Evolutionary conservation across 1,284 basidiomycete species (phyloP), one percentile per base, ranked within the genome.

Genomic region (Cystobasidiaceae sp.): DNA sequence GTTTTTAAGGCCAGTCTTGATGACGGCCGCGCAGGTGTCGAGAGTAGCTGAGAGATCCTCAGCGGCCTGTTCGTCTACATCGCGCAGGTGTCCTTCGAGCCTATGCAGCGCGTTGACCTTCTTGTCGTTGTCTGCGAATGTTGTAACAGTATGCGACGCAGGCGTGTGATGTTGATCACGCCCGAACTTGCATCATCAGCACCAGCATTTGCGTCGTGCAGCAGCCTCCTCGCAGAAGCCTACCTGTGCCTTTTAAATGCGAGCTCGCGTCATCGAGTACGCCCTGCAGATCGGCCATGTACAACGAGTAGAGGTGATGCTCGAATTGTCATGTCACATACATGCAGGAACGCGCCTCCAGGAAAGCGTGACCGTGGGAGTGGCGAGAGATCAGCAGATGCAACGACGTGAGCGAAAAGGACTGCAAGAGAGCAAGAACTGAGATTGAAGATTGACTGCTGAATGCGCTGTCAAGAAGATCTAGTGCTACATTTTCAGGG

Each of bases 161-260:
- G 37, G 37, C 43, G 51, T 41, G 30, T 17, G 19, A 30, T 56
- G 54, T 34, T 33, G 25, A 44, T 56, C 34, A 43, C n/a, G n/a
- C n/a, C n/a, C n/a, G 11, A 4, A 9, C 32, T 27, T 19, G 28
- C 41, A 27, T 11, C 0, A 25, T 7, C 19, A 30, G 2, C 17
- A 39, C 5, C 17, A 41, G 27, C 23, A 11, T n/a, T n/a, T n/a
- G n/a, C n/a, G n/a, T n/a, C n/a, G n/a, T n/a, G n/a, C n/a, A n/a
- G n/a, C n/a, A n/a, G n/a, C n/a, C n/a, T n/a, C n/a, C n/a, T n/a
- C n/a, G 25, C 32, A 30, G 6, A n/a, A 43, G 28, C 58, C 27
- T 11, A 64, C 61, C 61, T 46, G 43, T 64, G 51, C 61, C 61
- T 56, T 49, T 45, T 25, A 64, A 33, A 45, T 64, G 51, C 51